These are phyloP conservation scores for Starmerella bombicola DNA, from an alignment of 805 yeast genomes.

Conservation along the genomic window DNA sequence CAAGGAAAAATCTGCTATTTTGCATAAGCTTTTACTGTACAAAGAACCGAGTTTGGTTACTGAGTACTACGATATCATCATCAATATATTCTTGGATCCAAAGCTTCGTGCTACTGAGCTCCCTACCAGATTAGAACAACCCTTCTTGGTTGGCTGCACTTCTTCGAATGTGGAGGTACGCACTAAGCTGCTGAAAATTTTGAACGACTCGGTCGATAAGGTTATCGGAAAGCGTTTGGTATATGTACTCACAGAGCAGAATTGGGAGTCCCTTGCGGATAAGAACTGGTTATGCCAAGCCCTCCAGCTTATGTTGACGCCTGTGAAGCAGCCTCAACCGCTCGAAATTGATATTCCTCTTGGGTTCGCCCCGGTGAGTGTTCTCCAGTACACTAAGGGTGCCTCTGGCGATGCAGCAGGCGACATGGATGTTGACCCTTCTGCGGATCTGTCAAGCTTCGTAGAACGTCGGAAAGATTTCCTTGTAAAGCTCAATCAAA, in stretches of 20 bases:
- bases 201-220: conserved; percentile 64
- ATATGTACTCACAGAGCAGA: conserved; percentile 86
- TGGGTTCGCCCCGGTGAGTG: conserved; percentile 27
- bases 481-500: conserved; percentile 29
- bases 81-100: conserved; percentile 75
- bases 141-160: conserved; percentile 82
- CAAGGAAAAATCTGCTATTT: conserved; percentile 89
- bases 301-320: conserved; percentile 67
- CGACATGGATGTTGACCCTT: conserved; percentile 24
- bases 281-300: conserved; percentile 94
- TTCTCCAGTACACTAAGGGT: conserved; percentile 14
- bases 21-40: conserved; percentile 77
- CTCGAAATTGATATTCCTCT: conserved; percentile 32
- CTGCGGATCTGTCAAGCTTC: conserved; percentile 31
- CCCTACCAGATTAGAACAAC: conserved; percentile 90
- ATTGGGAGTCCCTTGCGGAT: conserved; percentile 92
- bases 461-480: conserved; percentile 23
- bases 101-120: conserved; percentile 70
- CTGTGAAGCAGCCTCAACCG: conserved; percentile 44
- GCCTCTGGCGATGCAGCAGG: neutral
- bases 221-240: conserved; percentile 67
- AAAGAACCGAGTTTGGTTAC: conserved; percentile 63
- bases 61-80: conserved; percentile 72
- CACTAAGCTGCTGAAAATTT: conserved; percentile 61
- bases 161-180: conserved; percentile 58